Evolutionary conservation across 768 basidiomycete species (phyloP), one percentile per base, ranked within the genome.

Genomic region (Boletus reticulatus): DNA sequence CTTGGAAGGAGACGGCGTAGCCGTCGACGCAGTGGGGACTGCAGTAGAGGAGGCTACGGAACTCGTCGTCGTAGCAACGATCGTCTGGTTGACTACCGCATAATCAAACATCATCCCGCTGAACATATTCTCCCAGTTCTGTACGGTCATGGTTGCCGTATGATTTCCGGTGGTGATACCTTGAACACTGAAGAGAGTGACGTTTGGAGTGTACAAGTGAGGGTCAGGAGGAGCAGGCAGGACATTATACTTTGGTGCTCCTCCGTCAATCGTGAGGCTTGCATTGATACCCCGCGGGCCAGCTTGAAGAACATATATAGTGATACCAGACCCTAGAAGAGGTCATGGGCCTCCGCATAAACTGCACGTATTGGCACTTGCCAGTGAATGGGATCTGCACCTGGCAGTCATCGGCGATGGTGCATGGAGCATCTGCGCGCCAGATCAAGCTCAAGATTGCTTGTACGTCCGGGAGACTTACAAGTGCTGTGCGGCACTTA

Each of bases 31-130:
- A 2, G 49, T 53, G 10, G 59, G 16, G 19, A 43, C 12, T 39
- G 52, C 16, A 11, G 44, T 50, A 14, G 53, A 52, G 14, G 45
- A 50, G 6, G 16, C n/a, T 0, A 24, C 14, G 16, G 56, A 55
- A 17, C 41, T 20, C 0, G 57, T 56, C 4, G 46, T 44, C 9
- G 50, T 29, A 6, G 29, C 16, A 4, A 65, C 48, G 17, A 54
- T 10, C 4, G 56, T 65, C 24, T 63, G 45, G 39, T 66, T 63
- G 41, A 66, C 50, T 13, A 20, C 12, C 10, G 43, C 64, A 39
- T 60, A 59, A 46, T 65, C 64, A 29, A 62, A 62, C 51, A 62
- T 59, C 54, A 64, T 56, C 39, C 54, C 54, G n/a, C 62, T 58
- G 16, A 41, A 52, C 27, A 41, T 49, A 20, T 53, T 54, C 29